A percentile compares a stretch with the other conserved stretches of the same genome.
Conservation (phyloP, 495 filamentous ascomycete species). For the Mycothermus thermophilus region DNA sequence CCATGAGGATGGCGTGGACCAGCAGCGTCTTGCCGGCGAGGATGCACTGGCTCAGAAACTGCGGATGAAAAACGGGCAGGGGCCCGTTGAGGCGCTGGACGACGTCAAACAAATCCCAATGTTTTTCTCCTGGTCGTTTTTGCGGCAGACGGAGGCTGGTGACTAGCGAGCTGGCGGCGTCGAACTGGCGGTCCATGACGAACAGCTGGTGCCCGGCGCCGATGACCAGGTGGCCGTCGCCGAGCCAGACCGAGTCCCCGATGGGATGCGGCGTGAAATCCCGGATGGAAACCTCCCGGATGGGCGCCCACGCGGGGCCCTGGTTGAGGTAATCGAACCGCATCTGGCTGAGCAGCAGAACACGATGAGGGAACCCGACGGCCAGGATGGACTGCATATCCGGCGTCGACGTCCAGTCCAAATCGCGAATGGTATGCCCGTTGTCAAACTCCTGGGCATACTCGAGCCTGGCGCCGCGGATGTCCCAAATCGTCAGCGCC, state of each 20-base stretch:
- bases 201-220: constrained; percentile 91
- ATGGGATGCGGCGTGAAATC: constrained; percentile 84
- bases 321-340: constrained; percentile 87
- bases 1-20: constrained; percentile 61
- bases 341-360: constrained; percentile 77
- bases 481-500: constrained; percentile 87
- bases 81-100: constrained; percentile 75
- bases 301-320: constrained; percentile 77
- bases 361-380: constrained; percentile 75
- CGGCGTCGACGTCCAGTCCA: constrained; percentile 91
- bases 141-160: constrained; percentile 49
- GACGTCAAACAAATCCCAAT: constrained; percentile 60
- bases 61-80: constrained; percentile 84
- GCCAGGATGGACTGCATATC: constrained; percentile 84
- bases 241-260: constrained; percentile 82
- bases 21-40: constrained; percentile 60
- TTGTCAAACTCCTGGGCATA: constrained; percentile 59
- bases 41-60: constrained; percentile 81
- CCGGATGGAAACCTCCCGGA: constrained; percentile 67
- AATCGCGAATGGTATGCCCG: constrained; percentile 64
- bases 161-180: constrained; percentile 47
- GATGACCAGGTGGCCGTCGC: constrained; percentile 68
- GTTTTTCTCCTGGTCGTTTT: constrained; percentile 20
- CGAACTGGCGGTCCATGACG: constrained; percentile 61
- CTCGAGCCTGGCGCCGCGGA: constrained; percentile 66